These are phyloP conservation scores for Fomitopsis palustris DNA, from an alignment of 1,284 basidiomycete genomes.

Conservation along the genomic window DNA sequence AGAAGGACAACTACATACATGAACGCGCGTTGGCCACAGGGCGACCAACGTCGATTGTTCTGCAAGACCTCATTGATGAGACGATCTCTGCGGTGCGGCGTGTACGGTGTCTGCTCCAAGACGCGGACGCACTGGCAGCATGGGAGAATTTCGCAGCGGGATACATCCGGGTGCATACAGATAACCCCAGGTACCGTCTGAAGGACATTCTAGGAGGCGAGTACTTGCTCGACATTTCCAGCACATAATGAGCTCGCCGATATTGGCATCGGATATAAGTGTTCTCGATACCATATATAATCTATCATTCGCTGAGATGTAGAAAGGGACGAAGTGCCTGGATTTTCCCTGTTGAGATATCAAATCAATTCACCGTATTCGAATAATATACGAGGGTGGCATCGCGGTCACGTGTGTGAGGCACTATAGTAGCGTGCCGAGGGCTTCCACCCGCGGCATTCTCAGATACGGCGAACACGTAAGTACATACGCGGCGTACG, in stretches of 20 bases:
- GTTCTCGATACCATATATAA: no score
- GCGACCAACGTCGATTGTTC: not conserved
- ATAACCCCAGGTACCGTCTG: constrained; percentile 6
- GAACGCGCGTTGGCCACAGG: constrained; percentile 12
- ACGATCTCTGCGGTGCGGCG: constrained; percentile 8
- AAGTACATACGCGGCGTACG: no score
- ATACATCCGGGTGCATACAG: constrained; percentile 11
- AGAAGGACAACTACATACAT: constrained; percentile 12
- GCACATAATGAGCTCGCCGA: not conserved
- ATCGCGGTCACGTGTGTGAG: no score
- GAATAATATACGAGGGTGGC: no score
- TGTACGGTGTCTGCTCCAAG: constrained; percentile 11
- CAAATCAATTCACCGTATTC: no score
- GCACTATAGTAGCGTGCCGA: no score
- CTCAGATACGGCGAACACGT: no score
- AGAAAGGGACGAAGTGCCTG: no score
- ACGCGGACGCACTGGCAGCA: constrained; percentile 9
- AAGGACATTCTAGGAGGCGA: constrained; percentile 4
- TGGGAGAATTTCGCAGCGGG: constrained; percentile 17
- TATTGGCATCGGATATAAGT: no score
- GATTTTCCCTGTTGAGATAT: no score
- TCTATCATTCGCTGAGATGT: no score
- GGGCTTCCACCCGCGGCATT: no score
- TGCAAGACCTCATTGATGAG: constrained; percentile 11
- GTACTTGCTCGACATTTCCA: constrained; percentile 2